Percentiles rank a stretch among this genome's conserved stretches.
Conservation (phyloP, 257 asterid species). For the Fraxinus cuspidata region DNA sequence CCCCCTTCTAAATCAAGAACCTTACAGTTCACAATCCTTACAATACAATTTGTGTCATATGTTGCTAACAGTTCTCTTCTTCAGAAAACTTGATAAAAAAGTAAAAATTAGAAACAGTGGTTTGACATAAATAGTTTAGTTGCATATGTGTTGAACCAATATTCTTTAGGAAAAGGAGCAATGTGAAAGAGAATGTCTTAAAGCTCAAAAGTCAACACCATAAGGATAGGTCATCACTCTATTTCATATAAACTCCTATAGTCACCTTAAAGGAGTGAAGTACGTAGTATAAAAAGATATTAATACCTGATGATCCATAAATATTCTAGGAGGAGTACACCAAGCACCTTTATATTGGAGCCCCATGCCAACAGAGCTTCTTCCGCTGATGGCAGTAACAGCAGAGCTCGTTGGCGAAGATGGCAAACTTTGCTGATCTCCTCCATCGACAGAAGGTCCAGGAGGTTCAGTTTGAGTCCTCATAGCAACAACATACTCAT, state of each 20-base stretch:
- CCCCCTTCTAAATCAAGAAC: background rate
- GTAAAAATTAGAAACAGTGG: background rate
- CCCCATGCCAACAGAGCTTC: slow-evolving; percentile 94
- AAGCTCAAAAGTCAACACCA: background rate
- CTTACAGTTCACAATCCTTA: background rate
- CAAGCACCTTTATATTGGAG: slow-evolving; percentile 92
- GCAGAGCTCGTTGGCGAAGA: slow-evolving; percentile 95
- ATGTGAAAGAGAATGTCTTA: background rate
- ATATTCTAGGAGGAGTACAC: slow-evolving; percentile 98
- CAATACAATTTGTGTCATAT: background rate
- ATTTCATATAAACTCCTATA: background rate
- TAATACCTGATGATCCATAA: slow-evolving; percentile 92
- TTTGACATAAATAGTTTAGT: background rate
- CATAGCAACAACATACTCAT: slow-evolving; percentile 92
- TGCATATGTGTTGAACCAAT: background rate
- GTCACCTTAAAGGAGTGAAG: slow-evolving; percentile 15
- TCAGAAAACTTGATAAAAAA: too few relatives aligned
- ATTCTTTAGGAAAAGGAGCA: background rate
- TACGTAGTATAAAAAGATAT: background rate
- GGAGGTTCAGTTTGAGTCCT: slow-evolving; percentile 93
- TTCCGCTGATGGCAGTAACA: slow-evolving; percentile 87
- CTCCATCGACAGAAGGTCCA: slow-evolving; percentile 80
- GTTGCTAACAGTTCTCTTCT: background rate
- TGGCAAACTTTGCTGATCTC: slow-evolving; percentile 86
- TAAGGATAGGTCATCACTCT: background rate